Conservation (phyloP, 768 basidiomycete genomes). For the Russula griseocarnosa region DNA sequence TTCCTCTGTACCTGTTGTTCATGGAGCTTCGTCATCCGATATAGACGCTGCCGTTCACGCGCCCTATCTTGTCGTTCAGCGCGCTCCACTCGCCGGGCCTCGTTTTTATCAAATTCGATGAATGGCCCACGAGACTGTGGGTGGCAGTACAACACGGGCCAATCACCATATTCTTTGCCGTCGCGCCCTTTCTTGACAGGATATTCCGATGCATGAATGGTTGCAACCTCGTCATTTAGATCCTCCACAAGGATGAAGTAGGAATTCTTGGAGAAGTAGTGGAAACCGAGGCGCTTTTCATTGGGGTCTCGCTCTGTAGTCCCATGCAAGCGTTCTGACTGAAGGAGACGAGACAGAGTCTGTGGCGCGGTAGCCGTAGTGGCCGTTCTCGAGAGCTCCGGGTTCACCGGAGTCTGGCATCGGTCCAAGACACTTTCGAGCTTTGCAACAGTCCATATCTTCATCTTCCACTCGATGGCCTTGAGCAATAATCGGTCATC, state of each 20-base stretch:
- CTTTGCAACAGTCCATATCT: conserved; percentile 79
- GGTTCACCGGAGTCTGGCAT: conserved; percentile 44
- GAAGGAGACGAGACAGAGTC: conserved; percentile 58
- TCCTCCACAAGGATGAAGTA: conserved; percentile 93
- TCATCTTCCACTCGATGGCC: conserved; percentile 68
- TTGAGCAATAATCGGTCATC: conserved; percentile 55
- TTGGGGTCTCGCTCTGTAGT: conserved; percentile 86
- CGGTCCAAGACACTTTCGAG: conserved; percentile 69
- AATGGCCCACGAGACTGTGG: conserved; percentile 72
- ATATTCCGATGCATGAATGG: conserved; percentile 84
- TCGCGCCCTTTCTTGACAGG: conserved; percentile 49
- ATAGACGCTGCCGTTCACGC: conserved; percentile 41
- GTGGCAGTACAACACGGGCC: conserved; percentile 83
- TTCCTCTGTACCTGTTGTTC: conserved; percentile 34
- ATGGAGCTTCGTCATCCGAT: conserved; percentile 29
- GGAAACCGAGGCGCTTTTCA: conserved; percentile 81
- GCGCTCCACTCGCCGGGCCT: conserved; percentile 47
- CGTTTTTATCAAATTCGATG: conserved; percentile 67
- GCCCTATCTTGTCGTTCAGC: conserved; percentile 41
- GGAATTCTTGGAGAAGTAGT: conserved; percentile 73
- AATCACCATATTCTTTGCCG: conserved; percentile 54
- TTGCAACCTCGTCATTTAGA: conserved; percentile 73
- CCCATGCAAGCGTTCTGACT: conserved; percentile 82
- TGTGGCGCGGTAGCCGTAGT: conserved; percentile 36
- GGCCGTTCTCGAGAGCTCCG: conserved; percentile 33